These are phyloP conservation scores for Cucurbitaria berberidis DNA, from an alignment of 2,329 filamentous ascomycete species.

Conservation along the genomic window DNA sequence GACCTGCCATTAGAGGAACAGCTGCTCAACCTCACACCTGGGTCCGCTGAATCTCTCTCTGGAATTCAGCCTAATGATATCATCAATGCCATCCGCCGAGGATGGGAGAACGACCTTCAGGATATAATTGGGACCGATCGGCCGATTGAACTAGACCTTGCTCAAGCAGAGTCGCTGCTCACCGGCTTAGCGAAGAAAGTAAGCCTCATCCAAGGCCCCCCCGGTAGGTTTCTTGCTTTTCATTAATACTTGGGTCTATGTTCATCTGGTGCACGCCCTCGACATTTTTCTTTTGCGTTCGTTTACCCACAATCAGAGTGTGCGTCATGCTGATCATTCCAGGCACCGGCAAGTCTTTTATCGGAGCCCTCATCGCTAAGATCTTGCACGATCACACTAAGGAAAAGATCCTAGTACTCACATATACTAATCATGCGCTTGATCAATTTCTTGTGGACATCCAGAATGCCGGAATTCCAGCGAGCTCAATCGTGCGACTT, in stretches of 20 bases:
- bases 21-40: slow-evolving; percentile 51
- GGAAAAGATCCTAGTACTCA: slow-evolving; percentile 66
- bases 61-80: slow-evolving; percentile 31
- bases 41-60: slow-evolving; percentile 26
- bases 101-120: slow-evolving; percentile 26
- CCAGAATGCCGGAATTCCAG: slow-evolving; percentile 62
- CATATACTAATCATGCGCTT: slow-evolving; percentile 66
- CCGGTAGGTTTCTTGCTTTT: slow-evolving; percentile 55
- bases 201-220: slow-evolving; percentile 74
- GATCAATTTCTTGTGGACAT: slow-evolving; percentile 66
- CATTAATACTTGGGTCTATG: too few relatives aligned
- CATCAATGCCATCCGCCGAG: slow-evolving; percentile 28
- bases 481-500: slow-evolving; percentile 63
- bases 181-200: slow-evolving; percentile 60
- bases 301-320: too few relatives aligned
- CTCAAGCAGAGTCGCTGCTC: slow-evolving; percentile 65
- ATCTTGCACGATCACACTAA: slow-evolving; percentile 58
- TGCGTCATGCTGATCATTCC: slow-evolving; percentile 10
- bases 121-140: slow-evolving; percentile 21
- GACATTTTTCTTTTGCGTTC: not conserved
- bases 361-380: slow-evolving; percentile 69
- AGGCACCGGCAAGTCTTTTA: slow-evolving; percentile 78
- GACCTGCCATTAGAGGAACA: slow-evolving; percentile 63
- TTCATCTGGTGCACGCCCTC: too few relatives aligned
- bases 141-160: slow-evolving; percentile 54